Conservation (phyloP, 345 rosid species). For the Chamaenerion angustifolium region DNA sequence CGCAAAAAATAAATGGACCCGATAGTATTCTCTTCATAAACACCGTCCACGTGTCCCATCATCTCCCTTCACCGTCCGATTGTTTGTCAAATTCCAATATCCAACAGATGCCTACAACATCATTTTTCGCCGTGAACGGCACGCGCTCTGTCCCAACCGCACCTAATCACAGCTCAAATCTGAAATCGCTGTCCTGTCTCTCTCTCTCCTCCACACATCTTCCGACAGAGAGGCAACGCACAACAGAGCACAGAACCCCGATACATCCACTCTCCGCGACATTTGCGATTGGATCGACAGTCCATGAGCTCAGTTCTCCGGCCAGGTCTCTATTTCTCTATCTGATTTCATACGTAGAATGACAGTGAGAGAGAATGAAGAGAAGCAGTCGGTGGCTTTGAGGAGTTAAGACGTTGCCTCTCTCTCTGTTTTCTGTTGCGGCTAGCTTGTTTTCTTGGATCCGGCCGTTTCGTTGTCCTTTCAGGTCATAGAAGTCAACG, state of each 20-base stretch:
- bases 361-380: background rate
- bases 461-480: background rate
- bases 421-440: background rate
- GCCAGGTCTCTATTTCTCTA: too few relatives aligned
- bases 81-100: too few relatives aligned
- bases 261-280: background rate
- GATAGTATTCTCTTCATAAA: too few relatives aligned
- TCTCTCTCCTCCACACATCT: constrained; percentile 3
- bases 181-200: background rate
- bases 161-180: constrained; percentile 1
- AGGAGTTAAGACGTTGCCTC: background rate
- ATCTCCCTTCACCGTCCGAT: too few relatives aligned
- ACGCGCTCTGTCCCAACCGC: constrained; percentile 2
- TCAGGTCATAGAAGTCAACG: constrained; percentile 3
- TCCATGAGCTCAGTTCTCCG: background rate
- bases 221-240: constrained; percentile 2
- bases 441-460: background rate
- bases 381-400: background rate
- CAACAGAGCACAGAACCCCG: background rate
- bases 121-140: background rate
- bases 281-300: background rate
- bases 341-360: too few relatives aligned
- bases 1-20: too few relatives aligned
- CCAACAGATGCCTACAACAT: background rate
- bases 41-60: too few relatives aligned